Base-by-base conservation (phyloP, 2,329 filamentous ascomycete genomes). In the Boeremia lycopersici region DNA sequence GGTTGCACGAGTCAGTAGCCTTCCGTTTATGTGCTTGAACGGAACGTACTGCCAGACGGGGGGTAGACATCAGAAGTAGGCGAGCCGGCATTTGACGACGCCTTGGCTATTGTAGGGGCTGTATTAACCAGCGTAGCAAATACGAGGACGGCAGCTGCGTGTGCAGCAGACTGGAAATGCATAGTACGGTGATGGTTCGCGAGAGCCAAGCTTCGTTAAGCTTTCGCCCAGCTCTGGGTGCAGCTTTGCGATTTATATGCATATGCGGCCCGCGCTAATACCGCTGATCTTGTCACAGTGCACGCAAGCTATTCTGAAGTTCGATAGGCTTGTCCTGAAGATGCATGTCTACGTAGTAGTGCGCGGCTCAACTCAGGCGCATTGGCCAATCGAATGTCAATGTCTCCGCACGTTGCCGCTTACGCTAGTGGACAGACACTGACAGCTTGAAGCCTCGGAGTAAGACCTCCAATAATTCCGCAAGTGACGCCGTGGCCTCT, bases 11-110 rank as follows among this genome's bases (percentile, higher is more conserved):
- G 39, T 60, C 26, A 59, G 47, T 41, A 13, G 26, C 5, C 12
- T 29, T 38, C 31, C 3, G 5, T 25, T 6, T 2, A 51, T 12
- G 31, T 9, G 2, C 4, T 13, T 26, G 12, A 7, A 15, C 6
- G 10, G 10, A 17, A 60, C 67, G 29, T 64, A 70, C 67, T 70
- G 19, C 62, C 60, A 40, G 64, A 54, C 19, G 66, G 66, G 29
- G 67, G 67, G 30, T 59, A 70, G 17, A 56, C 43, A 51, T 69
- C 61, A 28, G 60, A 54, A 11, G 56, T 57, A 12, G 58, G 48
- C 13, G 53, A 57, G 4, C 63, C 67, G 12, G 60, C 66, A 47
- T 62, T 56, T 2, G 46, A 42, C 2, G 61, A 53, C 4, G 60
- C 67, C 17, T 53, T 40, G 7, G 65, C 29, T 15, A 61, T 63